phyloP scores from a whole-genome alignment of 2,329 filamentous ascomycete genomes.

The Biscogniauxia marginata region DNA sequence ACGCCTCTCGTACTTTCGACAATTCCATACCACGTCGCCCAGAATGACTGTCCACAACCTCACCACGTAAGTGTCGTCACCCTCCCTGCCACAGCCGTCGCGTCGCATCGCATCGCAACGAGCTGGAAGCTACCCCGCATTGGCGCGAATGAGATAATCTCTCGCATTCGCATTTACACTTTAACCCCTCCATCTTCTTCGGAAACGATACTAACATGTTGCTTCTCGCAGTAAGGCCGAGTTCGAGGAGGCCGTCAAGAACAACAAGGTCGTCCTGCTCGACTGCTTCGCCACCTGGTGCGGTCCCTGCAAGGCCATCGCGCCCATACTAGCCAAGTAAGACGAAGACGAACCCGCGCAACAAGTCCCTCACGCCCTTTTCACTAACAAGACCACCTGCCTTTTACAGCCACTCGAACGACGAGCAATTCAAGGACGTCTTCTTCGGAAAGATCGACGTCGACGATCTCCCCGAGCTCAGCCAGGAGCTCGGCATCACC shows the following conservation, averaged over 20 bases:
- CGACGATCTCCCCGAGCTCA: conserved; percentile 73
- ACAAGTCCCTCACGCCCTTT: conserved; percentile 9
- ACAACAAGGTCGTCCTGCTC: conserved; percentile 66
- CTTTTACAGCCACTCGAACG: conserved; percentile 54
- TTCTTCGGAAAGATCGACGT: conserved; percentile 91
- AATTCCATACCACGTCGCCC: conserved; percentile 40
- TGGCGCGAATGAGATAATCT: not conserved
- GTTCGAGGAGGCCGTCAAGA: conserved; percentile 29
- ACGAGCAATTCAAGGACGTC: conserved; percentile 55
- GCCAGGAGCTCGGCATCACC: conserved; percentile 74
- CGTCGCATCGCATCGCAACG: not conserved
- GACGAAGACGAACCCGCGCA: conserved; percentile 23
- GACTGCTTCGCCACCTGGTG: conserved; percentile 93
- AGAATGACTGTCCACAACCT: conserved; percentile 45
- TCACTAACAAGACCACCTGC: conserved; percentile 4
- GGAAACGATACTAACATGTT: too few relatives aligned
- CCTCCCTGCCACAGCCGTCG: not conserved
- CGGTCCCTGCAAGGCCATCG: conserved; percentile 90
- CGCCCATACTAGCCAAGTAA: conserved; percentile 69
- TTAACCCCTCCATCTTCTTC: not conserved
- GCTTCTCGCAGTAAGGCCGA: conserved; percentile 24
- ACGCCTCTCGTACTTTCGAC: conserved; percentile 22
- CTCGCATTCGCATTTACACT: not conserved
- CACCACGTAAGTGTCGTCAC: conserved; percentile 32
- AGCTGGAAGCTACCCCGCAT: conserved; percentile 8